These are phyloP conservation scores for Cupressus sempervirens DNA, from an alignment of 75 land plant species.

Conservation along the genomic window DNA sequence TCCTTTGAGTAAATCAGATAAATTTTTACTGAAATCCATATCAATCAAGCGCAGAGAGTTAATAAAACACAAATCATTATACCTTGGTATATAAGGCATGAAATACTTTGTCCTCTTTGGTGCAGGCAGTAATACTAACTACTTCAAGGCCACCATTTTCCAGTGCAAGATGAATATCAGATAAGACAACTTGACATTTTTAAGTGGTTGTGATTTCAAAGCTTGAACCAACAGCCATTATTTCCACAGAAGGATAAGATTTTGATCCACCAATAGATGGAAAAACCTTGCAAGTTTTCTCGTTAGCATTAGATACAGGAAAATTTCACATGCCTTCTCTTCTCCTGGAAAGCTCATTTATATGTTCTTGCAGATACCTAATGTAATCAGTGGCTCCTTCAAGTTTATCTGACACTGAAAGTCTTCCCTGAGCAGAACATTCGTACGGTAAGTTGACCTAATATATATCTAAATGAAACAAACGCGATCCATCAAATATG, in stretches of 20 bases:
- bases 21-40: background rate
- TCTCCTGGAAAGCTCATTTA: background rate
- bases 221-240: background rate
- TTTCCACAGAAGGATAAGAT: background rate
- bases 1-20: background rate
- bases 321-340: background rate
- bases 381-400: background rate
- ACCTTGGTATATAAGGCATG: background rate
- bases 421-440: no score
- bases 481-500: no score
- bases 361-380: background rate
- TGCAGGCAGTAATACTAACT: background rate
- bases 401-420: no score
- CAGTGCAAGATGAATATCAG: background rate
- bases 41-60: background rate
- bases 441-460: background rate
- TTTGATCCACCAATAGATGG: background rate
- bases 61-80: background rate
- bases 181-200: background rate
- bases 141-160: background rate
- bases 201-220: background rate
- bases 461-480: no score
- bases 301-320: background rate
- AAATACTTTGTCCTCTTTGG: background rate
- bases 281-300: background rate